These are phyloP conservation scores for Fusarium cicatricum DNA, from an alignment of 2,329 filamentous ascomycete genomes.

Conservation along the genomic window DNA sequence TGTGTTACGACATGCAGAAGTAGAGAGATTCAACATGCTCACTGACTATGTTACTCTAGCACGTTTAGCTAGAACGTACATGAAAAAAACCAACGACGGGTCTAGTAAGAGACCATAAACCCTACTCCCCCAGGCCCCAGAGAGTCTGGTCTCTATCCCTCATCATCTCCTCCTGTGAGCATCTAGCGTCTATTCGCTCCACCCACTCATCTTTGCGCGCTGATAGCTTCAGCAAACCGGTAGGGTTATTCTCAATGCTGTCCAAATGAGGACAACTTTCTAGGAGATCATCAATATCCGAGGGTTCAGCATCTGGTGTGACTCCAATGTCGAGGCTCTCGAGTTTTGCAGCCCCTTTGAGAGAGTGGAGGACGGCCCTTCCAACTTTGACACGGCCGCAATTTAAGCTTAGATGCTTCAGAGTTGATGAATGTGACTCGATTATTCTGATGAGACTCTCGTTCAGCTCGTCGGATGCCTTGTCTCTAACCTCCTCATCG, in stretches of 20 bases:
- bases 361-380: neutral
- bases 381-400: neutral
- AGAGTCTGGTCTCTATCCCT: neutral
- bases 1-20: too few species aligned
- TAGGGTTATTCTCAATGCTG: neutral
- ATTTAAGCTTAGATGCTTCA: neutral
- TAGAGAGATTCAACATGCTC: too few species aligned
- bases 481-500: neutral
- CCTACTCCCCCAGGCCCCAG: neutral
- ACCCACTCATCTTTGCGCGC: neutral
- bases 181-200: neutral
- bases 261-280: neutral
- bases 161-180: neutral
- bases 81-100: too few species aligned
- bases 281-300: neutral
- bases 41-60: too few species aligned
- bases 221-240: fast-evolving
- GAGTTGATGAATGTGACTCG: neutral
- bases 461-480: neutral
- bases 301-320: neutral
- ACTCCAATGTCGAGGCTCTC: fast-evolving
- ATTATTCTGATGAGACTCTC: neutral
- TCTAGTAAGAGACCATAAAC: too few species aligned
- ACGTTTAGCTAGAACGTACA: too few species aligned
- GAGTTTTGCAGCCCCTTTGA: neutral